Percentiles rank a stretch among this genome's conserved stretches.
phyloP scores from a whole-genome alignment of 2,329 filamentous ascomycete species.

The Arthrobotrys sinensis region DNA sequence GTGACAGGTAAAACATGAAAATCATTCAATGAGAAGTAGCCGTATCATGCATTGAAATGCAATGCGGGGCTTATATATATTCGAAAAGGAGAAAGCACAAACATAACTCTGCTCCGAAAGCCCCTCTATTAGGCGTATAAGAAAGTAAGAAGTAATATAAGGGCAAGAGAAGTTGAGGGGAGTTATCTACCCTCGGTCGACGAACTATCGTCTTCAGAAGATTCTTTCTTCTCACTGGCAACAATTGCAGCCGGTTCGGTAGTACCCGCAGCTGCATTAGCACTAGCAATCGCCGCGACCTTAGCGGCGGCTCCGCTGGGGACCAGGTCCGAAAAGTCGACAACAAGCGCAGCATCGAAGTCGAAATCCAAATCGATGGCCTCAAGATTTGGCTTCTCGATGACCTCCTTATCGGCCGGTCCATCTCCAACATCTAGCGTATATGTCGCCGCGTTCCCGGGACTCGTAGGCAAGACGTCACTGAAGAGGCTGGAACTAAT shows the following conservation, averaged over 20 bases:
- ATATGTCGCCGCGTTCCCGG: conserved; percentile 46
- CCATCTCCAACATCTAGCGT: conserved; percentile 30
- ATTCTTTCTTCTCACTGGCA: conserved; percentile 51
- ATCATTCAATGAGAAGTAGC: neutral
- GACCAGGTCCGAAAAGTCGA: conserved; percentile 59
- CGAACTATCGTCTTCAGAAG: conserved; percentile 57
- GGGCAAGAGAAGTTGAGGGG: neutral
- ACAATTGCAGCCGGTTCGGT: conserved; percentile 20
- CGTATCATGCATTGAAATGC: conserved; percentile 4
- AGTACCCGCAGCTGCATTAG: neutral
- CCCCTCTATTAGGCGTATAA: conserved; percentile 14
- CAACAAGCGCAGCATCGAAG: conserved; percentile 53
- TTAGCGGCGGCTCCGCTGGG: conserved; percentile 44
- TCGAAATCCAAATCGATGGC: conserved; percentile 58
- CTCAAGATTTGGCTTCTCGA: neutral
- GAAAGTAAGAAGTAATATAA: neutral
- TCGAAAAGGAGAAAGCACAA: neutral
- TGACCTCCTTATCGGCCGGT: conserved; percentile 7
- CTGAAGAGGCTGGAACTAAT: conserved; percentile 58
- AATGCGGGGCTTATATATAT: neutral
- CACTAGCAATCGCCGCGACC: conserved; percentile 34
- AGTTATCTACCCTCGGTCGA: conserved; percentile 40
- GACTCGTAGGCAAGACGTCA: conserved; percentile 56
- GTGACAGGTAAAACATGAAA: neutral
- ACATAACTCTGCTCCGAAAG: neutral